phyloP scores from a whole-genome alignment of 2,329 filamentous ascomycete genomes.

The Microdochium bolleyi region DNA sequence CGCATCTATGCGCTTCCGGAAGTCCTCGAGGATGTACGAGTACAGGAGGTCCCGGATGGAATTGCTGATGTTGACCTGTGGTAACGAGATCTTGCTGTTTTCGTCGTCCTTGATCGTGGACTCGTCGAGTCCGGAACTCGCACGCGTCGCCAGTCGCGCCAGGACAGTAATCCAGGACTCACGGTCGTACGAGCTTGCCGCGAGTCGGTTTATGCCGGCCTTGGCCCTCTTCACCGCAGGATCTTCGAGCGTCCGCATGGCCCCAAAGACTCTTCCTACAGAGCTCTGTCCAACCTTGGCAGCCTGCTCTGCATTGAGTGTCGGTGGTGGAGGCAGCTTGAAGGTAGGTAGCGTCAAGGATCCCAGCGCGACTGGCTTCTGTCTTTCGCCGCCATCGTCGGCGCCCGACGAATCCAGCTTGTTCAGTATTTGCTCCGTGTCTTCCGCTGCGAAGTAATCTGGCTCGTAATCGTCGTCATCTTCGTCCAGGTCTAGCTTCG shows the following conservation, averaged over 20 bases:
- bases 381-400: slow-evolving; percentile 35
- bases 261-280: slow-evolving; percentile 68
- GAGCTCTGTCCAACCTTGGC: slow-evolving; percentile 68
- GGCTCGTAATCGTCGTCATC: slow-evolving; percentile 94
- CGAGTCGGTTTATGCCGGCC: slow-evolving; percentile 74
- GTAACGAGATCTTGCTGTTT: slow-evolving; percentile 25
- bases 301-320: slow-evolving; percentile 63
- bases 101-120: slow-evolving; percentile 46
- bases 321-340: slow-evolving; percentile 68
- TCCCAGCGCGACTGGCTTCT: slow-evolving; percentile 37
- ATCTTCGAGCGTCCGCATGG: slow-evolving; percentile 68
- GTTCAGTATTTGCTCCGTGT: slow-evolving; percentile 69
- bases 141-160: slow-evolving; percentile 74
- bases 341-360: slow-evolving; percentile 67
- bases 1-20: slow-evolving; percentile 79
- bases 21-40: slow-evolving; percentile 84
- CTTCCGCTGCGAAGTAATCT: slow-evolving; percentile 70
- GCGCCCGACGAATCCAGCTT: slow-evolving; percentile 65
- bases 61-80: slow-evolving; percentile 41
- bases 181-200: slow-evolving; percentile 74
- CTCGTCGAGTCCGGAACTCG: slow-evolving; percentile 62
- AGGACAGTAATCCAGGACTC: slow-evolving; percentile 90
- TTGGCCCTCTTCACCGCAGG: slow-evolving; percentile 51
- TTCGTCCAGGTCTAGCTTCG: slow-evolving; percentile 57
- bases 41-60: slow-evolving; percentile 75